These are phyloP conservation scores for Talaromyces sp. DNA, from an alignment of 2,329 filamentous ascomycete genomes.

Conservation along the genomic window DNA sequence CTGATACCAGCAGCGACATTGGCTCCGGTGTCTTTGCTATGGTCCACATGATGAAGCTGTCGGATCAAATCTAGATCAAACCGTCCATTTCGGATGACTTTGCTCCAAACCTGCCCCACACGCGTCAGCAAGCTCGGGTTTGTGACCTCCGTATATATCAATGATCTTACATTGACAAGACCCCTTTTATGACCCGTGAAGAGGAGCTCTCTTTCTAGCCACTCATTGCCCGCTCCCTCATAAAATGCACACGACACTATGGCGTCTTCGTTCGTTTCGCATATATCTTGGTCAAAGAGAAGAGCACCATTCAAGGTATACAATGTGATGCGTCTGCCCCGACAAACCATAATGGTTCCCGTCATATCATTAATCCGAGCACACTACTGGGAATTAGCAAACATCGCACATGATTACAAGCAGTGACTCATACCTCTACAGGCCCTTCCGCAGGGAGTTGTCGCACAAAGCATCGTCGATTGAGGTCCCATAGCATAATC, in stretches of 20 bases:
- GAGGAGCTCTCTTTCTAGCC: conserved; percentile 77
- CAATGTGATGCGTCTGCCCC: conserved; percentile 66
- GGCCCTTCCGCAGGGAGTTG: conserved; percentile 57
- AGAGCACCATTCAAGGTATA: conserved; percentile 85
- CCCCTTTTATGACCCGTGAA: conserved; percentile 86
- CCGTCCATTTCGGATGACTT: conserved; percentile 53
- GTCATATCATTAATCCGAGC: conserved; percentile 85
- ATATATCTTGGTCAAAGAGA: conserved; percentile 76
- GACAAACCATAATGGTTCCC: conserved; percentile 82
- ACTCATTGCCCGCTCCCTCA: conserved; percentile 84
- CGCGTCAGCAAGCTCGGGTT: neutral
- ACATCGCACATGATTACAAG: neutral
- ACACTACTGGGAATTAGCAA: conserved; percentile 52
- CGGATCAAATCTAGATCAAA: conserved; percentile 78
- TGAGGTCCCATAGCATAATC: conserved; percentile 89
- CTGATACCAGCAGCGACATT: conserved; percentile 65
- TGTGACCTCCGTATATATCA: neutral
- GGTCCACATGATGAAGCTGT: conserved; percentile 73
- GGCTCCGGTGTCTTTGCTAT: conserved; percentile 54
- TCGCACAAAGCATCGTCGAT: conserved; percentile 79
- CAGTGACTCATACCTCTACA: conserved; percentile 34
- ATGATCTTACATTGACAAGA: conserved; percentile 60
- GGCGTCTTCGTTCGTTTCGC: conserved; percentile 64
- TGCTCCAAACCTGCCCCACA: conserved; percentile 49
- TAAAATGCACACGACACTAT: conserved; percentile 86